Conservation (phyloP, 768 basidiomycete species). For the Kwoniella sp. region DNA sequence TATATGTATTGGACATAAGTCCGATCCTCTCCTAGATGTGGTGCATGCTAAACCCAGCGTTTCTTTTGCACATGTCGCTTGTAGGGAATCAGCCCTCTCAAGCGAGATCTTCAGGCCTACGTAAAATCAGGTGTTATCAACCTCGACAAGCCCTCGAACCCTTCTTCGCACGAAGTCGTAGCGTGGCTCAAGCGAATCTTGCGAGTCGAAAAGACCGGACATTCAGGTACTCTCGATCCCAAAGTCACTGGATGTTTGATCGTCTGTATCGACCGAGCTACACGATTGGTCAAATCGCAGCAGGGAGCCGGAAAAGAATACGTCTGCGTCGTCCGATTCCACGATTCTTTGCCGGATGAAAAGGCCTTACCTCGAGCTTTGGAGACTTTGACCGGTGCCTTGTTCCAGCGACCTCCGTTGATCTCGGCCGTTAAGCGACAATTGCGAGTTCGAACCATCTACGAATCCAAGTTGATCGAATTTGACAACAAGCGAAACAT, state of each 20-base stretch:
- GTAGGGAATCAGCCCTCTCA: conserved; percentile 85
- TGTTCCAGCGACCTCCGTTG: conserved; percentile 97
- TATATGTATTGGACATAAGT: too few relatives aligned
- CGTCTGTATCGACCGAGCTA: conserved; percentile 98
- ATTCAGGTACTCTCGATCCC: conserved; percentile 97
- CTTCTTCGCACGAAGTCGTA: conserved; percentile 98
- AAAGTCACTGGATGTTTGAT: conserved; percentile 99
- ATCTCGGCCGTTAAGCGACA: conserved; percentile 99
- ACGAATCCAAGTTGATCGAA: conserved; percentile 92
- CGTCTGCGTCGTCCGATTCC: conserved; percentile 91
- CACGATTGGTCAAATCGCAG: conserved; percentile 94
- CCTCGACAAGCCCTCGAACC: conserved; percentile 98
- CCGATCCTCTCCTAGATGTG: too few relatives aligned
- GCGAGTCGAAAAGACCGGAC: conserved; percentile 95
- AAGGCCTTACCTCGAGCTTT: conserved; percentile 87
- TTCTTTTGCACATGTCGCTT: too few relatives aligned
- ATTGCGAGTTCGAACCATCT: conserved; percentile 93
- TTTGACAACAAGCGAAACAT: conserved; percentile 97
- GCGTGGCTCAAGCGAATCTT: conserved; percentile 98
- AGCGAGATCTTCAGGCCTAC: conserved; percentile 87
- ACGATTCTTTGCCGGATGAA: conserved; percentile 76
- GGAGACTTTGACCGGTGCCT: conserved; percentile 93
- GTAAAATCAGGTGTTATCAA: conserved; percentile 99
- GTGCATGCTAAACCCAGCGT: too few relatives aligned
- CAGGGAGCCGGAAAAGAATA: conserved; percentile 99